These are phyloP conservation scores for Glomus cerebriforme DNA, from an alignment of 192 early-diverging fungal genomes.

Conservation along the genomic window DNA sequence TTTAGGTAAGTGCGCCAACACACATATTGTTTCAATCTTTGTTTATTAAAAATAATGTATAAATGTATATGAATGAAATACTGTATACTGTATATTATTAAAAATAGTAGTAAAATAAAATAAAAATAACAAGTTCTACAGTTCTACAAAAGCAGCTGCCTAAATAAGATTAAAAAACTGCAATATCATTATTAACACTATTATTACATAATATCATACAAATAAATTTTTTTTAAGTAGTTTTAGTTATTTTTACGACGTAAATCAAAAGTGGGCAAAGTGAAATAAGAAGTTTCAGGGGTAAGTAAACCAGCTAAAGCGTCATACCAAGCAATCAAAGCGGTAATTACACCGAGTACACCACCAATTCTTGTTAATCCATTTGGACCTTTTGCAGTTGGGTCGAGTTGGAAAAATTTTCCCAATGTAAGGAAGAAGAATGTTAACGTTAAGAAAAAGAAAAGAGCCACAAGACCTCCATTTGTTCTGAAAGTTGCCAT, in stretches of 20 bases:
- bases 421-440: constrained; percentile 70
- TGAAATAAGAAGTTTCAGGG: constrained; percentile 53
- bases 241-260: background rate
- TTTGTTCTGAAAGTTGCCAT: constrained; percentile 66
- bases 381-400: constrained; percentile 41
- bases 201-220: background rate
- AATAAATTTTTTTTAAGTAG: background rate
- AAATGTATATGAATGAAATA: too few relatives aligned
- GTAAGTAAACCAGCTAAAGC: constrained; percentile 62
- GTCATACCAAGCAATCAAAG: constrained; percentile 77
- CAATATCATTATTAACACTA: background rate
- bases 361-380: constrained; percentile 51
- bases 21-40: too few relatives aligned
- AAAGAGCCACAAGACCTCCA: constrained; percentile 67
- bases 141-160: too few relatives aligned
- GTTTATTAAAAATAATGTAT: too few relatives aligned
- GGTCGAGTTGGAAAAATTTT: constrained; percentile 50
- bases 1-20: too few relatives aligned
- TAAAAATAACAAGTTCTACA: too few relatives aligned
- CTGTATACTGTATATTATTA: too few relatives aligned
- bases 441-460: constrained; percentile 68
- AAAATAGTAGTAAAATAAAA: too few relatives aligned
- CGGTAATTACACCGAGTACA: constrained; percentile 71
- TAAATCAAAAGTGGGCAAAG: constrained; percentile 43
- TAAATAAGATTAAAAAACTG: too few relatives aligned